These are phyloP conservation scores for Pseudopediastrum boryanum DNA, from an alignment of 139 green algal species.

Conservation along the genomic window DNA sequence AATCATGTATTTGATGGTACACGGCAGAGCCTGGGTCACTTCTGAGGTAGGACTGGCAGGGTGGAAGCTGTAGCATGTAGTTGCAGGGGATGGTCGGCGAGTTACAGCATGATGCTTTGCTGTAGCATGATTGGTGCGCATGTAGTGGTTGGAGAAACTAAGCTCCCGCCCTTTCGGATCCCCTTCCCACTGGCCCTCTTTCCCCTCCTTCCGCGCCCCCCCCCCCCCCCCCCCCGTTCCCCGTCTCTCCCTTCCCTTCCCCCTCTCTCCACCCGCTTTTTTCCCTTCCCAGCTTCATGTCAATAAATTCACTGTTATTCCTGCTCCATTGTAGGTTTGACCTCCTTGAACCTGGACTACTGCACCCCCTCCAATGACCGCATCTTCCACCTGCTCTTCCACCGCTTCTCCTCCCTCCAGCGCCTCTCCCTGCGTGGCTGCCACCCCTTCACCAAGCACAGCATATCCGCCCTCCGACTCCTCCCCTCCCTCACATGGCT, in stretches of 20 bases:
- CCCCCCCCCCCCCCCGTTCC: too few species aligned
- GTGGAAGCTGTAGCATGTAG: too few species aligned
- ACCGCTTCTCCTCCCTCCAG: neutral
- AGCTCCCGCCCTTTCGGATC: too few species aligned
- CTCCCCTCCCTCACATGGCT: neutral
- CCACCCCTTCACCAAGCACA: neutral
- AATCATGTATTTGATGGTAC: neutral
- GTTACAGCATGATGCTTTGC: too few species aligned
- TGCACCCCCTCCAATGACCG: neutral
- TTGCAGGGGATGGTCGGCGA: too few species aligned
- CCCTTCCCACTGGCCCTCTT: too few species aligned
- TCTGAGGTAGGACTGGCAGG: too few species aligned
- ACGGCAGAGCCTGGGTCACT: too few species aligned
- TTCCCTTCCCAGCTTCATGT: neutral
- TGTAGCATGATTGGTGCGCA: too few species aligned
- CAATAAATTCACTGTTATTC: neutral
- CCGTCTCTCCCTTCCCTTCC: too few species aligned
- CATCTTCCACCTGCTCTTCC: constrained; percentile 2
- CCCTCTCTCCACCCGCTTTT: neutral
- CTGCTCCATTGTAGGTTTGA: constrained; percentile 17
- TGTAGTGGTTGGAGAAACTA: too few species aligned
- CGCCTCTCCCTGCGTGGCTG: neutral
- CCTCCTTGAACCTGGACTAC: neutral
- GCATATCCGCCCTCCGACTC: neutral
- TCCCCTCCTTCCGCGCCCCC: too few species aligned